Conservation (phyloP, 179 eudicot genomes). For the Patellifolia procumbens region DNA sequence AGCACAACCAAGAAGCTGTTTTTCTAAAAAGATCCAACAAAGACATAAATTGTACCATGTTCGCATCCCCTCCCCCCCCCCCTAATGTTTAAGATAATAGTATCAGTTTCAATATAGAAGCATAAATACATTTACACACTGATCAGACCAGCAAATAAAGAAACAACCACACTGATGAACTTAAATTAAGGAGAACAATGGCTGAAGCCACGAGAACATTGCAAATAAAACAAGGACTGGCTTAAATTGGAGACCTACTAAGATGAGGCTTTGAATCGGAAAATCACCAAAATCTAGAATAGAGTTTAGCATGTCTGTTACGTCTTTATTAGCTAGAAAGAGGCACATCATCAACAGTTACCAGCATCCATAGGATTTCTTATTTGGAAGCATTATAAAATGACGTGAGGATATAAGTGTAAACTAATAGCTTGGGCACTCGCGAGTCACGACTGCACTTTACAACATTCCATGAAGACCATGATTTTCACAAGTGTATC, state of each 20-base stretch:
- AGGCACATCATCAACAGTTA: background rate
- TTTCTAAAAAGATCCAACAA: background rate
- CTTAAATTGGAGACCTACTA: background rate
- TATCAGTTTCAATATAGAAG: background rate
- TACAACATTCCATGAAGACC: background rate
- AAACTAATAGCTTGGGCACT: background rate
- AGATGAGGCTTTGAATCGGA: background rate
- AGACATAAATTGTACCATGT: too few species aligned
- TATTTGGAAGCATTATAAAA: background rate
- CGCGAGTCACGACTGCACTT: background rate
- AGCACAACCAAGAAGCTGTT: background rate
- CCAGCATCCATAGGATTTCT: background rate
- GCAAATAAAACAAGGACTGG: background rate
- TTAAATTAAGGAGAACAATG: background rate
- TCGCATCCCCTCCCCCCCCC: background rate
- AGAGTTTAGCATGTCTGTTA: background rate
- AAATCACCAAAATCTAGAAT: background rate
- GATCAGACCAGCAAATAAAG: background rate
- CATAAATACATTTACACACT: background rate
- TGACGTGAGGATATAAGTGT: background rate
- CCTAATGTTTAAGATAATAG: background rate
- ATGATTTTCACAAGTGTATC: background rate
- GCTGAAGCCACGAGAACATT: background rate
- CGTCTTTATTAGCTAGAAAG: background rate
- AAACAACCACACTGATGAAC: background rate